A percentile compares a stretch with the other conserved stretches of the same genome.
These are phyloP conservation scores for Puccinia novopanici DNA, from an alignment of 1,284 basidiomycete species.

Conservation along the genomic window DNA sequence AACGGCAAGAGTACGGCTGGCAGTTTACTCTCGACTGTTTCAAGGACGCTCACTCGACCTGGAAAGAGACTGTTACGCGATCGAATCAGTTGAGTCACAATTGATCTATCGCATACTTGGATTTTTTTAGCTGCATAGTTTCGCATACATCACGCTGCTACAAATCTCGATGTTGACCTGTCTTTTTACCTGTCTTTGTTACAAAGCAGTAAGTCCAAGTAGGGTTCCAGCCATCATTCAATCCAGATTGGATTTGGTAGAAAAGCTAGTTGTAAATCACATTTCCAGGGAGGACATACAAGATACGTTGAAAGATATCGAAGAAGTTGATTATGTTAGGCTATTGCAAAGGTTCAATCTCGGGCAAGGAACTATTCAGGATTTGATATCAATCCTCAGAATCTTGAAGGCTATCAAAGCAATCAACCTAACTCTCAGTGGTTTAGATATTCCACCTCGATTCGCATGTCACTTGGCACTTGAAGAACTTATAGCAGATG, in stretches of 20 bases:
- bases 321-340: constrained; percentile 72
- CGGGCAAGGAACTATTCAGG: constrained; percentile 69
- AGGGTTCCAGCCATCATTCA: constrained; percentile 74
- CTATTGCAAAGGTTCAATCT: constrained; percentile 77
- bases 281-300: constrained; percentile 72
- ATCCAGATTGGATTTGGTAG: constrained; percentile 75
- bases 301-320: constrained; percentile 57
- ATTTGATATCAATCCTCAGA: constrained; percentile 68
- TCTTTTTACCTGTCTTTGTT: neutral
- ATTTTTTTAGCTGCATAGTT: constrained; percentile 60
- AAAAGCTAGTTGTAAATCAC: constrained; percentile 69
- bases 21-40: constrained; percentile 39
- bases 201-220: constrained; percentile 73
- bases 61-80: constrained; percentile 32
- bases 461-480: constrained; percentile 20
- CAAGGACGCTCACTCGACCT: constrained; percentile 33
- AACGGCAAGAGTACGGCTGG: constrained; percentile 19
- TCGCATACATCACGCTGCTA: constrained; percentile 56
- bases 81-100: constrained; percentile 41
- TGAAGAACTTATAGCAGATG: constrained; percentile 1
- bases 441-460: constrained; percentile 4
- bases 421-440: constrained; percentile 12
- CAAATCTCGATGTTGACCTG: neutral
- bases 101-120: constrained; percentile 62
- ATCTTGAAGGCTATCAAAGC: constrained; percentile 62